phyloP scores from a whole-genome alignment of 139 green algal genomes.

The Edaphochlamys debaryana region DNA sequence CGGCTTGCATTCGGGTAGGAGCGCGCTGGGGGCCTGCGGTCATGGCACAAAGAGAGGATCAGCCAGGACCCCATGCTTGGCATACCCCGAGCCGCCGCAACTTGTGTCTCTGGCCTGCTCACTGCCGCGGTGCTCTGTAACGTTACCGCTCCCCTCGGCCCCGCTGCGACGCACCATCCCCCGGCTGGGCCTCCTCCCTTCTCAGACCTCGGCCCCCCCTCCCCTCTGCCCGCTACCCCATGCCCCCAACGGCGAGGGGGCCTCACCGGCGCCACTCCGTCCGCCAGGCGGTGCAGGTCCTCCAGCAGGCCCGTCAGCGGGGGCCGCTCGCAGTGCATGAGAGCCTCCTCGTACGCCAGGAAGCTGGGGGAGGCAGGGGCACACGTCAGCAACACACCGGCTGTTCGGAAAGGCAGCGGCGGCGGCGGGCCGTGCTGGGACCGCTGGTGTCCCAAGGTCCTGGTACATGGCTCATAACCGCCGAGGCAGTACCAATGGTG shows the following conservation, averaged over 20 bases:
- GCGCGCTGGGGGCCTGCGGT: constrained; percentile 10
- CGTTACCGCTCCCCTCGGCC: too few species aligned
- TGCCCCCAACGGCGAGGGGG: neutral
- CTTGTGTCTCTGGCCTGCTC: neutral
- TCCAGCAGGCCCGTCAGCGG: constrained; percentile 41
- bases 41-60: neutral
- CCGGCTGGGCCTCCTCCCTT: too few species aligned
- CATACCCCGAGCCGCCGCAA: too few species aligned
- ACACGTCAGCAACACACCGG: neutral
- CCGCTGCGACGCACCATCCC: too few species aligned
- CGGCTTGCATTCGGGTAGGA: constrained; percentile 15
- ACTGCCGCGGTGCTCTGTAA: too few species aligned
- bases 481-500: too few species aligned
- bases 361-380: neutral
- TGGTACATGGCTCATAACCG: too few species aligned
- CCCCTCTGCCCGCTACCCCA: neutral
- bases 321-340: constrained; percentile 8
- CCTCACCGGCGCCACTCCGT: constrained; percentile 3
- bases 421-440: too few species aligned
- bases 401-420: too few species aligned
- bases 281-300: constrained; percentile 41
- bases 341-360: constrained; percentile 40
- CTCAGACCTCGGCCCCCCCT: too few species aligned
- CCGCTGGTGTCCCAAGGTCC: too few species aligned
- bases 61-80: neutral